phyloP scores from a whole-genome alignment of 2,329 filamentous ascomycete species.

The Aspergillus pseudoterreus region DNA sequence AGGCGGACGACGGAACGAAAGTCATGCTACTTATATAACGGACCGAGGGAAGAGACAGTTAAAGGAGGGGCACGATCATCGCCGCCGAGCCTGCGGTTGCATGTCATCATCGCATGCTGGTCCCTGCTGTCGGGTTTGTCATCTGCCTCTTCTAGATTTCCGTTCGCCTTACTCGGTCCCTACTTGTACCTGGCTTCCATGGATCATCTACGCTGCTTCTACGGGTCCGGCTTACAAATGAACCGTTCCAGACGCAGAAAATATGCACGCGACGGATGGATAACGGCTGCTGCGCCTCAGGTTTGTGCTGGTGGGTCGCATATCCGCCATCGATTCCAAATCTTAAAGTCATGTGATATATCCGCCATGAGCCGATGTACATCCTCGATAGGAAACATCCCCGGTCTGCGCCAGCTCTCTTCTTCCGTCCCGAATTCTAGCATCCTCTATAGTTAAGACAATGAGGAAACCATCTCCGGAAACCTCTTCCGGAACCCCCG shows the following conservation, averaged over 20 bases:
- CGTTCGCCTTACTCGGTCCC: too few relatives aligned
- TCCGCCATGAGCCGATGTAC: background rate
- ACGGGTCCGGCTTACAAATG: background rate
- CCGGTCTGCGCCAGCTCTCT: background rate
- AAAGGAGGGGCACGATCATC: background rate
- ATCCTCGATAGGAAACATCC: background rate
- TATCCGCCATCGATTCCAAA: background rate
- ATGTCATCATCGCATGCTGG: background rate
- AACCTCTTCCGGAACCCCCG: too few relatives aligned
- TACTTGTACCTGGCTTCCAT: background rate
- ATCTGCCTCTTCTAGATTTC: background rate
- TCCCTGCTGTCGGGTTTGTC: background rate
- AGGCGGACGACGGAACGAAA: background rate
- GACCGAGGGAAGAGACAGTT: background rate
- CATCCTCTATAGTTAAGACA: too few relatives aligned
- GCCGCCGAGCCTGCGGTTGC: background rate
- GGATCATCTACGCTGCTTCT: background rate
- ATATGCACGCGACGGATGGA: background rate
- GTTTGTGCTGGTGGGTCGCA: background rate
- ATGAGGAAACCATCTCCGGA: too few relatives aligned
- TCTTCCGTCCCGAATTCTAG: too few relatives aligned
- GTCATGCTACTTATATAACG: background rate
- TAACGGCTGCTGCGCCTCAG: background rate
- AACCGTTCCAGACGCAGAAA: background rate
- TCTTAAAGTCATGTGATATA: background rate